A percentile compares a stretch with the other conserved stretches of the same genome.
Evolutionary conservation across 352 stramenopile species (phyloP).

Genomic region (Phytophthora capsici): DNA sequence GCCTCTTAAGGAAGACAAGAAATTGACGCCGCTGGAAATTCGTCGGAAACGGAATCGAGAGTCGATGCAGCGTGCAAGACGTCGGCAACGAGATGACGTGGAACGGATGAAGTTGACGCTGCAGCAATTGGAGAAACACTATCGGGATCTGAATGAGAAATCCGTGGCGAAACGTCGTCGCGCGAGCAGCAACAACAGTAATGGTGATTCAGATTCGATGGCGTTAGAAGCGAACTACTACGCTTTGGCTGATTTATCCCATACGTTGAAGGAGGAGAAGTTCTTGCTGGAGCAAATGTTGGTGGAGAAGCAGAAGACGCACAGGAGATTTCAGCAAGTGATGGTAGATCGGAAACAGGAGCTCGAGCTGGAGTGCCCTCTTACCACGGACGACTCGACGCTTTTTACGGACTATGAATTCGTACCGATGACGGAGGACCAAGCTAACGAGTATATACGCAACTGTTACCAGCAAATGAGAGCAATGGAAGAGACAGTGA

Average conservation of each 20-base stretch:
- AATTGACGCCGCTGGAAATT: conserved; percentile 55
- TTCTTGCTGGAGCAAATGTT: conserved; percentile 60
- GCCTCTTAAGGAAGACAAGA: conserved; percentile 32
- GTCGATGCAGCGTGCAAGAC: conserved; percentile 59
- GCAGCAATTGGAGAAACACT: conserved; percentile 51
- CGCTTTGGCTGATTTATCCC: conserved; percentile 57
- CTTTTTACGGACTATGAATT: conserved; percentile 56
- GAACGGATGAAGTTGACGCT: conserved; percentile 57
- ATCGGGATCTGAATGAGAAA: conserved; percentile 49
- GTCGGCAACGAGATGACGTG: conserved; percentile 53
- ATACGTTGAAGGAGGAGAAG: conserved; percentile 66
- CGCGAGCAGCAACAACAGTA: conserved; percentile 16
- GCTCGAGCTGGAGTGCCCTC: conserved; percentile 48
- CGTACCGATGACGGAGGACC: conserved; percentile 56
- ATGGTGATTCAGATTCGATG: conserved; percentile 14
- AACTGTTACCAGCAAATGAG: conserved; percentile 65
- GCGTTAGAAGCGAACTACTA: conserved; percentile 56
- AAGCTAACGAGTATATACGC: conserved; percentile 60
- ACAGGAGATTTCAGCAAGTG: conserved; percentile 51
- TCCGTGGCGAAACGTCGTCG: conserved; percentile 34
- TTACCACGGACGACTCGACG: conserved; percentile 33
- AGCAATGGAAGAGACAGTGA: conserved; percentile 53
- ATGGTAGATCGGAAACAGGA: conserved; percentile 61
- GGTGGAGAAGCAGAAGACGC: conserved; percentile 56
- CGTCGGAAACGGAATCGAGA: conserved; percentile 62